phyloP scores from a whole-genome alignment of 768 basidiomycete genomes.

The Podaxis sp. region DNA sequence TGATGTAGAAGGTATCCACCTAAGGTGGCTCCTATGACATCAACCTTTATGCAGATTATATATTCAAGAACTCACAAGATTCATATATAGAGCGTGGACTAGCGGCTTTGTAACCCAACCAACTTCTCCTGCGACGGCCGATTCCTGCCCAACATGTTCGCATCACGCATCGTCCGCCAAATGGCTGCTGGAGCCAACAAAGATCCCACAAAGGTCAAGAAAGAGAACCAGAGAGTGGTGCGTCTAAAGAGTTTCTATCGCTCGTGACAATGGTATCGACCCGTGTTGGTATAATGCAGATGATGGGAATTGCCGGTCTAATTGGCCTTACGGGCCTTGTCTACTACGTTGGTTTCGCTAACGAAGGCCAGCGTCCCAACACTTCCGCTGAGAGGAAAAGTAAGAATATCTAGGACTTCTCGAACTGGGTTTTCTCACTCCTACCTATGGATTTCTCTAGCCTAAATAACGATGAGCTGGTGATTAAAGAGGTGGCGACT shows the following conservation, averaged over 20 bases:
- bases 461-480: slow-evolving; percentile 1
- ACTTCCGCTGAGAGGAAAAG: slow-evolving; percentile 2
- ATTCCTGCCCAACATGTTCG: slow-evolving; percentile 2
- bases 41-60: neutral
- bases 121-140: neutral
- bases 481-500: slow-evolving; percentile 7
- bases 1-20: slow-evolving; percentile 7
- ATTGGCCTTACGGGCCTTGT: slow-evolving; percentile 8
- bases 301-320: slow-evolving; percentile 4
- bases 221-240: slow-evolving; percentile 12
- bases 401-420: neutral
- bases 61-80: neutral
- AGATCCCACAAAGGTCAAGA: slow-evolving; percentile 4
- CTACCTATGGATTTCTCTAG: slow-evolving; percentile 4
- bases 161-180: slow-evolving; percentile 10
- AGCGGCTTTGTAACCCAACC: neutral
- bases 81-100: neutral
- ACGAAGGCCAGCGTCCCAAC: slow-evolving; percentile 1
- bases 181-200: slow-evolving; percentile 11
- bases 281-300: neutral
- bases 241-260: neutral
- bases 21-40: slow-evolving; percentile 9
- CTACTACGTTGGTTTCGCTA: slow-evolving; percentile 8
- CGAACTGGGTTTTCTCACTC: neutral
- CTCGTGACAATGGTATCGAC: neutral